Evolutionary conservation across 257 asterid species (phyloP), one percentile per base, ranked within the genome.

Genomic region (Scutellaria galericulata): DNA sequence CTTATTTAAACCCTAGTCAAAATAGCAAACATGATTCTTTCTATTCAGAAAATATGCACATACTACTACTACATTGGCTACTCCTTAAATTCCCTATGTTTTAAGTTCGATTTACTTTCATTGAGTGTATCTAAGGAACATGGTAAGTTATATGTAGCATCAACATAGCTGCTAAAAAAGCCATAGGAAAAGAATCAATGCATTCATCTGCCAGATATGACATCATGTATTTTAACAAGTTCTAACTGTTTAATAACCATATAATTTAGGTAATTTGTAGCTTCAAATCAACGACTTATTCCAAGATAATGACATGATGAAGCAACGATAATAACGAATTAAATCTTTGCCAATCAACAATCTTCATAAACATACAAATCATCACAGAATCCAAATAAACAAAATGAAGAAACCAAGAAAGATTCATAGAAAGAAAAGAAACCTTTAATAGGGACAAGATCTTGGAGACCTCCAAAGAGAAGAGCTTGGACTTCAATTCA

Each of bases 361-460:
- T n/a, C 18, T 20, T 24, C 6, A 10, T 70, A 24, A 31, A 31
- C 37, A 4, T 0, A 66, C 13, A 78, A 44, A 22, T 53, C 40
- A 64, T 18, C 58, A 55, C 11, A 50, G 56, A 64, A 31, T 31
- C 5, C 44, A 7, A 55, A 42, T 48, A 41, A 70, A 40, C 63
- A 68, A 9, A 46, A 24, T 15, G 47, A 68, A 46, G 27, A 59
- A 44, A 48, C 54, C 13, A 37, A 47, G 20, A 45, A 5, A 27
- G 44, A 64, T 7, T 14, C 24, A 39, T 9, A 3, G 22, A 48
- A n/a, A 37, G 58, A 15, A 7, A 0, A 54, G 56, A 74, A 54
- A 94, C 99, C 97, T 95, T 86, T 15, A 95, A 79, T 63, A 92
- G 82, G 71, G 90, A 77, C 82, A 95, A 82, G 83, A 95, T 82